Base-by-base conservation (phyloP, 192 early-diverging fungal species). In the Linnemannia exigua region DNA sequence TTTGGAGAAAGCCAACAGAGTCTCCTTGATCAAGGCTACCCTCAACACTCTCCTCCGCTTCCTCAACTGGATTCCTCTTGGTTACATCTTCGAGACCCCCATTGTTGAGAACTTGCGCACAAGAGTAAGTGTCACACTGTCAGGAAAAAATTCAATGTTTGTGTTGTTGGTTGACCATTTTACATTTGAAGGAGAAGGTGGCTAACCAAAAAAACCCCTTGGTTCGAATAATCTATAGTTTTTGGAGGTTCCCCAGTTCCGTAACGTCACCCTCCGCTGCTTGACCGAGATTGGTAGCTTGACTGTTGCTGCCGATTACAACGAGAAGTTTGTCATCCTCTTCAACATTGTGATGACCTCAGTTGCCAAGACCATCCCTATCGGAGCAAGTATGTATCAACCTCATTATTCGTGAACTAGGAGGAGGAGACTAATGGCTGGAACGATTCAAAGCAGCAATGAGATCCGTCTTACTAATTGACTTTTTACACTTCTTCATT, bases 1-100 rank as follows among this genome's bases (percentile, higher is more conserved):
- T 22, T 90, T 99, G 79, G 93, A 98, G 78, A 94, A 95, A 81
- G 99, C 98, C 14, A 91, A 92, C 68, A 97, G 98, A 85, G 92
- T 96, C 20, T 95, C 94, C 44, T 90, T 99, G 72, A 97, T 99
- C 74, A 91, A 89, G 71, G 97, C 97, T 11, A 99, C 99, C 2
- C 86, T 99, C 37, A 95, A 98, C 80, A 99, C 98, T 0, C 90
- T 99, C n/a, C 89, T 98, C 67, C 94, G 96, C 74, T 99, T 98
- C 90, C 90, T 99, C 73, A 96, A 95, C 91, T 99, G 99, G 99
- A 97, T 99, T 82, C 98, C 98, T 36, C 92, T 98, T 37, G 99
- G 98, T 38, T 99, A 98, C 83, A 97, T 98, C 70, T 99, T 99
- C 82, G 97, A 99, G 88, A 98, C 95, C 35, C 93, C 95, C 81